phyloP scores from a whole-genome alignment of 108 stramenopile species.

The Mediolabrus comicus region DNA sequence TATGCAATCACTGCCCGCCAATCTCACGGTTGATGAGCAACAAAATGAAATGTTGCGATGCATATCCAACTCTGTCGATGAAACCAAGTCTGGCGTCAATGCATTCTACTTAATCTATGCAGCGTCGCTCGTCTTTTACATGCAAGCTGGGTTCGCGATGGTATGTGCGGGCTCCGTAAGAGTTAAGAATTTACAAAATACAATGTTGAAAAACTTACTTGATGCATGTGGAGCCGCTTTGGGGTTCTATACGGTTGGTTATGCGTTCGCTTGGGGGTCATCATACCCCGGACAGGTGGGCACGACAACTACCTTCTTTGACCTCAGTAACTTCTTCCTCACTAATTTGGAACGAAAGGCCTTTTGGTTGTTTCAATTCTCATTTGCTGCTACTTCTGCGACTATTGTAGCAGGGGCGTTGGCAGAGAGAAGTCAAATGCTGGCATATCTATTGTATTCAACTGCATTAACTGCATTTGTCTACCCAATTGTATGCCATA shows the following conservation, averaged over 20 bases:
- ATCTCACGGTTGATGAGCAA: constrained; percentile 3
- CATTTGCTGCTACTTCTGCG: constrained; percentile 81
- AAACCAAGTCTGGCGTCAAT: constrained; percentile 6
- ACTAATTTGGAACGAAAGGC: constrained; percentile 33
- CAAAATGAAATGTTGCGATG: constrained; percentile 8
- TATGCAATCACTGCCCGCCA: background rate
- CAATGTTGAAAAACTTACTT: constrained; percentile 82
- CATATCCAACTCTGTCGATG: background rate
- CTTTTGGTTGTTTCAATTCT: constrained; percentile 85
- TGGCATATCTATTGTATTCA: constrained; percentile 59
- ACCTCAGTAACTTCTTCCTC: constrained; percentile 51
- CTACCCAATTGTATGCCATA: constrained; percentile 64
- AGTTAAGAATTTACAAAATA: constrained; percentile 84
- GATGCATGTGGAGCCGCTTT: constrained; percentile 77
- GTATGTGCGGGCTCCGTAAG: constrained; percentile 81
- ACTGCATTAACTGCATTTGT: constrained; percentile 57
- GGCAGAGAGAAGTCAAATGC: constrained; percentile 87
- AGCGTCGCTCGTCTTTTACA: constrained; percentile 35
- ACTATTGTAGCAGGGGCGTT: constrained; percentile 93
- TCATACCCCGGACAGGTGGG: constrained; percentile 29
- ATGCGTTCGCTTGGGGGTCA: constrained; percentile 71
- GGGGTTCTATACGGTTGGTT: constrained; percentile 78
- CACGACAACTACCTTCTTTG: constrained; percentile 58
- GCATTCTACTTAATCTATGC: constrained; percentile 36
- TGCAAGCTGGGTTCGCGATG: constrained; percentile 87